Conservation (phyloP, 495 filamentous ascomycete genomes). For the Talaromyces trachyspermus region DNA sequence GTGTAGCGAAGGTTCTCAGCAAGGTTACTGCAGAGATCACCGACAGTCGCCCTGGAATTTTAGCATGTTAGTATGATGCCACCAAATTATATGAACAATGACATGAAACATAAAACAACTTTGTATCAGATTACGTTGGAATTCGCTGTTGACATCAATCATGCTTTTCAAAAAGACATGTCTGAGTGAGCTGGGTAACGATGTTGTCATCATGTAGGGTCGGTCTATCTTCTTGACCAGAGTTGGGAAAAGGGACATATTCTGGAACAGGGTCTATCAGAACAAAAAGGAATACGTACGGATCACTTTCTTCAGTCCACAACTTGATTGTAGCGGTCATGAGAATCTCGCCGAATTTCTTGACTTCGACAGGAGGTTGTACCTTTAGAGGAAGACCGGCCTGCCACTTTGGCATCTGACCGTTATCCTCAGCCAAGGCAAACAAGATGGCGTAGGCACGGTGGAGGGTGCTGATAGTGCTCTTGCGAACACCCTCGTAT, state of each 20-base stretch:
- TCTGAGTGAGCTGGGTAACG: constrained; percentile 99
- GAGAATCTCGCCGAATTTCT: constrained; percentile 82
- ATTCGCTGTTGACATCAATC: constrained; percentile 86
- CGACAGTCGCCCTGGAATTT: constrained; percentile 67
- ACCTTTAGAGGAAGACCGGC: constrained; percentile 78
- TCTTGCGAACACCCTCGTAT: constrained; percentile 91
- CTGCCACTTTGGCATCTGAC: constrained; percentile 75
- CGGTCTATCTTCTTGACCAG: neutral
- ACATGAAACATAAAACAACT: constrained; percentile 12
- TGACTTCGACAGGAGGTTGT: constrained; percentile 64
- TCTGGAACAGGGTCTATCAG: no score
- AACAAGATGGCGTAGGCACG: constrained; percentile 88
- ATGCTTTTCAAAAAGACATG: constrained; percentile 56
- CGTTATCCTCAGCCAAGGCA: constrained; percentile 74
- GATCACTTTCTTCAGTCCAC: constrained; percentile 85
- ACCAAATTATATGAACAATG: constrained; percentile 7
- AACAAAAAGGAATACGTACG: constrained; percentile 52
- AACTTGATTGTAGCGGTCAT: constrained; percentile 74
- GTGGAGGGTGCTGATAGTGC: constrained; percentile 84
- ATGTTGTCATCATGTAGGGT: constrained; percentile 70
- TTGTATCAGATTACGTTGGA: constrained; percentile 34
- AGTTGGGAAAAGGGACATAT: constrained; percentile 11
- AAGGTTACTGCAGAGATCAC: constrained; percentile 91
- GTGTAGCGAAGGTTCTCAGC: constrained; percentile 88
- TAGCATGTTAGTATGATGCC: constrained; percentile 24